A percentile compares a stretch with the other conserved stretches of the same genome.
Evolutionary conservation across 306 rosid species (phyloP).

Genomic region (Delonix regia): DNA sequence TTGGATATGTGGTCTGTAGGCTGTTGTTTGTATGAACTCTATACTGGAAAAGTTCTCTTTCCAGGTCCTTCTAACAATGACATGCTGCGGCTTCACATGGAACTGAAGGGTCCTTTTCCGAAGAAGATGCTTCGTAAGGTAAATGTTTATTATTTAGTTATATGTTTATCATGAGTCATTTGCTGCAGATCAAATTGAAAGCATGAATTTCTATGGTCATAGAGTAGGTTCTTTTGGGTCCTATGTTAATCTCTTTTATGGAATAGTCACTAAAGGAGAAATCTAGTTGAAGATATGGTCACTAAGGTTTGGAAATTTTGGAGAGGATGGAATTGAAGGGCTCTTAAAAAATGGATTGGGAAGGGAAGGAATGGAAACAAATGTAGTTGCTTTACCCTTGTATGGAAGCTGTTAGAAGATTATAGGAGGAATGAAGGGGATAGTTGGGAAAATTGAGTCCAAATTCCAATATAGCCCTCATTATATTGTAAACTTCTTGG

Average conservation of each 20-base stretch:
- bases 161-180: slow-evolving; percentile 5
- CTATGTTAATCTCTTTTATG: neutral
- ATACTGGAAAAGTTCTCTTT: slow-evolving; percentile 94
- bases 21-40: slow-evolving; percentile 90
- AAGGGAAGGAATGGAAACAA: too few species aligned
- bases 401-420: neutral
- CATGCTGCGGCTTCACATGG: slow-evolving; percentile 97
- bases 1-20: slow-evolving; percentile 99
- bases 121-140: slow-evolving; percentile 98
- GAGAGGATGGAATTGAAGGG: neutral
- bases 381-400: neutral
- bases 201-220: neutral
- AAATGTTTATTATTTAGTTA: slow-evolving; percentile 21
- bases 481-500: neutral
- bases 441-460: neutral
- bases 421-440: neutral
- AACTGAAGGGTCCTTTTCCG: slow-evolving; percentile 92
- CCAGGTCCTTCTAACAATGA: slow-evolving; percentile 97
- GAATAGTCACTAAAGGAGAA: too few species aligned
- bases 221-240: neutral
- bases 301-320: neutral
- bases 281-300: neutral
- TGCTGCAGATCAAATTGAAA: slow-evolving; percentile 2
- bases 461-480: too few species aligned
- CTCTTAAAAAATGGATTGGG: neutral